Evolutionary conservation across 768 basidiomycete genomes (phyloP).

Genomic region (Mycena galericulata): DNA sequence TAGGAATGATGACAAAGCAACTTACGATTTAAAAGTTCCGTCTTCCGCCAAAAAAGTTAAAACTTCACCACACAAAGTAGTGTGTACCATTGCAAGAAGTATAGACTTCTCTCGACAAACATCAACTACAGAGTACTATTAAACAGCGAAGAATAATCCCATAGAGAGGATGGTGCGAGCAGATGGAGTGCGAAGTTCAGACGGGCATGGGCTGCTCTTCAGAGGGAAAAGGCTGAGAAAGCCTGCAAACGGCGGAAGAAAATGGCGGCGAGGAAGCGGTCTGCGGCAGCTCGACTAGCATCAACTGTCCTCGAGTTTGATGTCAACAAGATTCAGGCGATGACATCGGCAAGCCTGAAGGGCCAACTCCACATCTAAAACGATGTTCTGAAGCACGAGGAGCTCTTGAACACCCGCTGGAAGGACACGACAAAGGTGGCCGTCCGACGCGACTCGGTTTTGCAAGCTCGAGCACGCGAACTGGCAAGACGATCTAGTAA

Average conservation of each 20-base stretch:
- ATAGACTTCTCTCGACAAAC: background rate
- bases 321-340: background rate
- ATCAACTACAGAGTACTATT: background rate
- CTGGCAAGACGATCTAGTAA: background rate
- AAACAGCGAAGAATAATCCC: no score
- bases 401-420: background rate
- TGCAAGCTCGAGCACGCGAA: background rate
- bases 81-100: no score
- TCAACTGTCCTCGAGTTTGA: background rate
- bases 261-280: background rate
- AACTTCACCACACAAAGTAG: no score
- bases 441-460: background rate
- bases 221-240: background rate
- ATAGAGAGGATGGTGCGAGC: slow-evolving; percentile 14
- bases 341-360: background rate
- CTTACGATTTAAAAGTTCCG: no score
- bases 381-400: slow-evolving; percentile 13
- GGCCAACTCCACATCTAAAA: slow-evolving; percentile 2
- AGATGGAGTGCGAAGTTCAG: background rate
- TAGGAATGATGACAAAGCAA: no score
- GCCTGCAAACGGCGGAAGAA: background rate
- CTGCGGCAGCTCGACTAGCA: background rate
- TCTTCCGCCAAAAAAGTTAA: no score
- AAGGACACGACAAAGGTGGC: slow-evolving; percentile 9
- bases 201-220: background rate